A percentile compares a stretch with the other conserved stretches of the same genome.
Evolutionary conservation across 2,329 filamentous ascomycete species (phyloP).

Genomic region (Colletotrichum scovillei): DNA sequence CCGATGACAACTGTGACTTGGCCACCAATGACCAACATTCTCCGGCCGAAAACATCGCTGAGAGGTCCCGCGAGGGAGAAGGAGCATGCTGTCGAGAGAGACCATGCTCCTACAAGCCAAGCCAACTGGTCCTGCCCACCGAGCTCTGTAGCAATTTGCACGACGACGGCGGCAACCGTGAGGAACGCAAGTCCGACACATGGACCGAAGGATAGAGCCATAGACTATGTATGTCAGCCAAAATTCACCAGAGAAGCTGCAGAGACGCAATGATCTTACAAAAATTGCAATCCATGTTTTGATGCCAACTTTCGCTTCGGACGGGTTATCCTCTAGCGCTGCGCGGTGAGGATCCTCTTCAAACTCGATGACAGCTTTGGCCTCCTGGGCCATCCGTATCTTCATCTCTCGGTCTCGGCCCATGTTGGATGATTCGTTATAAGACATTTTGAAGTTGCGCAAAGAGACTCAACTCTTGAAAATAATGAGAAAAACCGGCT

Average conservation of each 20-base stretch:
- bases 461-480: neutral
- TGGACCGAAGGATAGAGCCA: conserved; percentile 32
- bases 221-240: conserved; percentile 18
- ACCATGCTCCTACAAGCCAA: conserved; percentile 35
- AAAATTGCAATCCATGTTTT: conserved; percentile 35
- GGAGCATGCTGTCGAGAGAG: conserved; percentile 32
- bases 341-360: conserved; percentile 36
- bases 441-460: conserved; percentile 1
- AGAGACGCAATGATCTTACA: neutral
- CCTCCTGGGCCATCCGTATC: conserved; percentile 41
- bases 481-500: neutral
- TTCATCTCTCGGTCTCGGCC: conserved; percentile 25
- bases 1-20: conserved; percentile 21
- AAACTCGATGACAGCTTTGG: conserved; percentile 29
- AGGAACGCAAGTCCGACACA: conserved; percentile 30
- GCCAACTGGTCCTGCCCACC: conserved; percentile 25
- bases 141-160: conserved; percentile 25
- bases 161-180: conserved; percentile 29
- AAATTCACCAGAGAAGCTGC: too few species aligned
- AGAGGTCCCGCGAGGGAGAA: conserved; percentile 33
- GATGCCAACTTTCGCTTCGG: conserved; percentile 27
- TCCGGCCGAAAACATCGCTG: conserved; percentile 34
- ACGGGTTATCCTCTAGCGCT: conserved; percentile 33
- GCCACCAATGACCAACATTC: conserved; percentile 27
- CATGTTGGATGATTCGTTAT: conserved; percentile 23